Evolutionary conservation across 495 filamentous ascomycete genomes (phyloP), one percentile per base, ranked within the genome.

Genomic region (Penicillium tannophilum): DNA sequence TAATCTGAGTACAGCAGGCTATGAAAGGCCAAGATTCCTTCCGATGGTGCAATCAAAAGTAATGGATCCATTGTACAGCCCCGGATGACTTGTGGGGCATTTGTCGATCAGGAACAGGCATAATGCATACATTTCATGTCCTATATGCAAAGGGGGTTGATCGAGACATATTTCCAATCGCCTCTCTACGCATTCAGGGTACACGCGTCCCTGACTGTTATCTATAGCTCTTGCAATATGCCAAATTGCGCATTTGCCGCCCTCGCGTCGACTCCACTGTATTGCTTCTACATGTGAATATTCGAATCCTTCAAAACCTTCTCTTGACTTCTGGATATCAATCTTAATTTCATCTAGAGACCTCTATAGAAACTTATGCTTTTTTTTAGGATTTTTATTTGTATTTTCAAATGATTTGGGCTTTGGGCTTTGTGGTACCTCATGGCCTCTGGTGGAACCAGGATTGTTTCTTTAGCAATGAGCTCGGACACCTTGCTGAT

Each of bases 391-490:
- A 12, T 8, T 24, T 36, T 52, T 45, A 58, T 57, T 41, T 52
- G 54, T 48, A 28, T 28, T 4, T 23, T 28, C 28, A 28, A 28
- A 5, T 28, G 28, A 5, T 28, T 28, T 4, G 28, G 28, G 4
- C 28, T 28, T 28, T 7, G 28, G 28, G 28, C 28, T 39, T 60
- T 68, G 67, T 70, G 60, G 54, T 59, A 68, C 67, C 59, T 70
- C 46, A 59, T 61, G 44, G 48, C 26, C 51, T 44, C 50, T 53
- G 28, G 65, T 68, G 67, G 47, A 70, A 68, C 67, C 65, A 30
- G 58, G 26, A 59, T 48, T 14, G 10, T 61, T 59, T 55, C 47
- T 63, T 68, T 60, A 35, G 19, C 65, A 60, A 61, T 56, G 54
- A 67, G 63, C 58, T 65, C 55, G 53, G 65, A 52, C 39, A n/a